Evolutionary conservation across 495 filamentous ascomycete species (phyloP).

Genomic region (Pseudevernia furfuracea): DNA sequence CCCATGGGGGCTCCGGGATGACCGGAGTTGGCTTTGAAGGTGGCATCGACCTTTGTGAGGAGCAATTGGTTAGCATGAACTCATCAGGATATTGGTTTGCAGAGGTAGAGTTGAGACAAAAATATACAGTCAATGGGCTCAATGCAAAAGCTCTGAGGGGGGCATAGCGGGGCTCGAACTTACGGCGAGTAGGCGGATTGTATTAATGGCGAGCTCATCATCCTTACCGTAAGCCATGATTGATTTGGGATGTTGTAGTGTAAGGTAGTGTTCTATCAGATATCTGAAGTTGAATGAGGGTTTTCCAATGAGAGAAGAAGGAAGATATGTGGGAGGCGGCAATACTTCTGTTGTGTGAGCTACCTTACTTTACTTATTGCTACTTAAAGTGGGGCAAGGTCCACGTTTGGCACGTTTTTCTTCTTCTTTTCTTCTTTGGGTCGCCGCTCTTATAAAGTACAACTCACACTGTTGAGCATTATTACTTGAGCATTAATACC

Average conservation of each 20-base stretch:
- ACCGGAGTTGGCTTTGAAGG: slow-evolving; percentile 88
- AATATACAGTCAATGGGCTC: slow-evolving; percentile 1
- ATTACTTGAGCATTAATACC: too few species aligned
- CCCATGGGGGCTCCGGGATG: slow-evolving; percentile 99
- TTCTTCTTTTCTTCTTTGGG: not conserved
- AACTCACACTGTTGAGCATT: too few species aligned
- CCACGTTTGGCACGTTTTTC: not conserved
- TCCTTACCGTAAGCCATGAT: slow-evolving; percentile 84
- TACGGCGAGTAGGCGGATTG: slow-evolving; percentile 93
- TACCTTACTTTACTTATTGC: too few species aligned
- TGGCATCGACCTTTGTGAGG: slow-evolving; percentile 80
- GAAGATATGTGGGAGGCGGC: not conserved
- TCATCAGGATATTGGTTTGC: slow-evolving; percentile 16
- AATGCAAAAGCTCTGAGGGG: not conserved
- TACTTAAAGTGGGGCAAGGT: not conserved
- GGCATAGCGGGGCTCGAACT: slow-evolving; percentile 36
- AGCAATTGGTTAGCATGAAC: slow-evolving; percentile 15
- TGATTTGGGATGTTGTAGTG: slow-evolving; percentile 41
- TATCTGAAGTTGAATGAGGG: not conserved
- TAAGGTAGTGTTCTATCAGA: too few species aligned
- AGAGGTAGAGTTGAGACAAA: slow-evolving; percentile 23
- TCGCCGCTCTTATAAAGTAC: too few species aligned
- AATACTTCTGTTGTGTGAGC: not conserved
- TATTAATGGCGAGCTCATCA: slow-evolving; percentile 91
- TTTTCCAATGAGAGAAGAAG: not conserved